phyloP scores from a whole-genome alignment of 2,329 filamentous ascomycete genomes.

The Apiospora koreana region DNA sequence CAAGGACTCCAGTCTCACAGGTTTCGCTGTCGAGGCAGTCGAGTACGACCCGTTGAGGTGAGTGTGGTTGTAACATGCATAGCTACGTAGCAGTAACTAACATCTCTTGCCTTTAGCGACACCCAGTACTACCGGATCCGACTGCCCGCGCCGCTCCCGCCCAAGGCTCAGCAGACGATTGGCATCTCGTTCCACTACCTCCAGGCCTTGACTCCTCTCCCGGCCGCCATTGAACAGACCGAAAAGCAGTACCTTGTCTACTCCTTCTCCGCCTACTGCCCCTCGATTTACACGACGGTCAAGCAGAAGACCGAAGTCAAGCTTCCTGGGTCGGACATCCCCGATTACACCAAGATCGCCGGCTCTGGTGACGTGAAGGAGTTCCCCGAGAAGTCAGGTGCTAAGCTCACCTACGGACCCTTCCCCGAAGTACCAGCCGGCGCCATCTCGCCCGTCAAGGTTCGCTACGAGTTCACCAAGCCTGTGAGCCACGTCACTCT shows the following conservation, averaged over 20 bases:
- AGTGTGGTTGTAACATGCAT: slow-evolving; percentile 15
- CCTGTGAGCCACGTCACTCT: slow-evolving; percentile 78
- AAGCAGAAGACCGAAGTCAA: slow-evolving; percentile 99
- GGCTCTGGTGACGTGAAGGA: slow-evolving; percentile 61
- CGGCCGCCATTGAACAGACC: slow-evolving; percentile 78
- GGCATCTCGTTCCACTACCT: slow-evolving; percentile 84
- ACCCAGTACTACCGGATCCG: slow-evolving; percentile 83
- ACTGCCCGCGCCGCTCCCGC: slow-evolving; percentile 73
- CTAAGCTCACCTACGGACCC: slow-evolving; percentile 86
- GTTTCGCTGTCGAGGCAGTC: slow-evolving; percentile 70
- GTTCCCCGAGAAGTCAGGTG: slow-evolving; percentile 78
- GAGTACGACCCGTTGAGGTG: slow-evolving; percentile 64
- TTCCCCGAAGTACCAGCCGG: slow-evolving; percentile 83
- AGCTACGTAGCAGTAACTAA: slow-evolving; percentile 23
- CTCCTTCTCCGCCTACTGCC: slow-evolving; percentile 81
- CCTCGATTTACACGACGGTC: slow-evolving; percentile 78
- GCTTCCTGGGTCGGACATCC: slow-evolving; percentile 73
- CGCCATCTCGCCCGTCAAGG: slow-evolving; percentile 68
- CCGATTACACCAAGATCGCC: slow-evolving; percentile 79
- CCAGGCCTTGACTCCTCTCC: slow-evolving; percentile 77
- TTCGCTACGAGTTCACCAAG: slow-evolving; percentile 95
- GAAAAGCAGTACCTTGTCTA: slow-evolving; percentile 87
- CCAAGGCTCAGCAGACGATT: slow-evolving; percentile 80
- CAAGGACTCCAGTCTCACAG: slow-evolving; percentile 69
- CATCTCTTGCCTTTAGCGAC: slow-evolving; percentile 47